phyloP scores from a whole-genome alignment of 257 asterid species.

The Datura wrightii region DNA sequence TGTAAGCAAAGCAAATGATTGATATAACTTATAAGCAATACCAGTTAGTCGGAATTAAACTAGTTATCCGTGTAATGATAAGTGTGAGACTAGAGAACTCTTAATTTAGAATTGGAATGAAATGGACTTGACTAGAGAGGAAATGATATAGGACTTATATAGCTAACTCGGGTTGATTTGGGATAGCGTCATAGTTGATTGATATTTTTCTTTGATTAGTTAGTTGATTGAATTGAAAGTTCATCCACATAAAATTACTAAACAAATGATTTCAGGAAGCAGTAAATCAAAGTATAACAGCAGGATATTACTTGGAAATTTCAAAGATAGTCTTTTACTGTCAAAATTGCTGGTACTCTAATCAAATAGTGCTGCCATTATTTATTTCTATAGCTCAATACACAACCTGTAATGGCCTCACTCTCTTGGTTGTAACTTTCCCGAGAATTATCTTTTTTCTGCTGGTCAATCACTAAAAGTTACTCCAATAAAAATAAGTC shows the following conservation, averaged over 20 bases:
- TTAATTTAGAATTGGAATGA: neutral
- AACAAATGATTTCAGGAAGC: neutral
- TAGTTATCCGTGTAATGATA: neutral
- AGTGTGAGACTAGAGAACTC: slow-evolving; percentile 9
- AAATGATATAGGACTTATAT: neutral
- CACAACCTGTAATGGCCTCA: neutral
- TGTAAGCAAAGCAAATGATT: slow-evolving; percentile 1
- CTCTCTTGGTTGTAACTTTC: neutral
- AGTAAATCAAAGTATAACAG: neutral
- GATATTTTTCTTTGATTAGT: too few relatives aligned
- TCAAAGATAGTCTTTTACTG: slow-evolving; percentile 1
- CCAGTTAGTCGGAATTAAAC: neutral
- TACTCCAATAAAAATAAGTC: neutral
- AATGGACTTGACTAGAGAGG: neutral
- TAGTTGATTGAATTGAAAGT: neutral
- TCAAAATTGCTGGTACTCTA: neutral
- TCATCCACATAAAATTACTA: slow-evolving; percentile 6
- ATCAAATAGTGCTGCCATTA: neutral
- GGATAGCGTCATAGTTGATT: neutral
- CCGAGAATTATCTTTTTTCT: neutral
- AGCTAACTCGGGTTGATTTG: neutral
- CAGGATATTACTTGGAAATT: slow-evolving; percentile 15
- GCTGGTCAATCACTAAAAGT: neutral
- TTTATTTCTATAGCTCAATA: neutral
- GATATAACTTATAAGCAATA: neutral